These are phyloP conservation scores for Penicillium sp. DNA, from an alignment of 2,329 filamentous ascomycete species.

Conservation along the genomic window DNA sequence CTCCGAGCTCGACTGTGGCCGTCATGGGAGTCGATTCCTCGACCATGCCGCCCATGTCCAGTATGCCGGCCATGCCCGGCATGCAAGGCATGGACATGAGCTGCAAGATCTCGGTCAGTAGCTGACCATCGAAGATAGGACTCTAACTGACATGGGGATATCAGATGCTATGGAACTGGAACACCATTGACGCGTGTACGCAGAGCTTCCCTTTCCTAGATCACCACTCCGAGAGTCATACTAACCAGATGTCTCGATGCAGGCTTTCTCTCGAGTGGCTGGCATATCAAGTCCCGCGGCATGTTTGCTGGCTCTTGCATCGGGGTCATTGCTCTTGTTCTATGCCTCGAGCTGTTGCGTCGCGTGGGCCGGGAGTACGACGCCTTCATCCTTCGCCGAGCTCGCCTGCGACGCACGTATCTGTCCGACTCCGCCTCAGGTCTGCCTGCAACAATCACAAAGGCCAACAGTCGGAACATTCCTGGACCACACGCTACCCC, in stretches of 20 bases:
- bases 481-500: background rate
- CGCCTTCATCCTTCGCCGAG: slow-evolving; percentile 58
- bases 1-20: background rate
- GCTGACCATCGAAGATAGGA: background rate
- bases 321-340: slow-evolving; percentile 70
- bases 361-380: slow-evolving; percentile 71
- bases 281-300: slow-evolving; percentile 66
- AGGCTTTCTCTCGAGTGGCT: slow-evolving; percentile 66
- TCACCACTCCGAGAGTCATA: background rate
- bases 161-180: slow-evolving; percentile 28
- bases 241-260: background rate
- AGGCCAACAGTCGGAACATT: background rate
- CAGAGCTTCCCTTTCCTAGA: background rate
- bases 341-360: slow-evolving; percentile 69
- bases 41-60: no score
- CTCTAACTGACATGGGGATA: slow-evolving; percentile 6
- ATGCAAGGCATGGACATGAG: slow-evolving; percentile 25
- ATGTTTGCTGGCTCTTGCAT: slow-evolving; percentile 81
- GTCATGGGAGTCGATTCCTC: no score
- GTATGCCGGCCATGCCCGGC: slow-evolving; percentile 7
- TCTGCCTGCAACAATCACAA: background rate
- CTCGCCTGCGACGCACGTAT: slow-evolving; percentile 33
- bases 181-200: slow-evolving; percentile 23
- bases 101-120: slow-evolving; percentile 33
- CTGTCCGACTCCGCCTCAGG: slow-evolving; percentile 2